Evolutionary conservation across 2,329 filamentous ascomycete species (phyloP).

Genomic region (Sporothrix schenckii): DNA sequence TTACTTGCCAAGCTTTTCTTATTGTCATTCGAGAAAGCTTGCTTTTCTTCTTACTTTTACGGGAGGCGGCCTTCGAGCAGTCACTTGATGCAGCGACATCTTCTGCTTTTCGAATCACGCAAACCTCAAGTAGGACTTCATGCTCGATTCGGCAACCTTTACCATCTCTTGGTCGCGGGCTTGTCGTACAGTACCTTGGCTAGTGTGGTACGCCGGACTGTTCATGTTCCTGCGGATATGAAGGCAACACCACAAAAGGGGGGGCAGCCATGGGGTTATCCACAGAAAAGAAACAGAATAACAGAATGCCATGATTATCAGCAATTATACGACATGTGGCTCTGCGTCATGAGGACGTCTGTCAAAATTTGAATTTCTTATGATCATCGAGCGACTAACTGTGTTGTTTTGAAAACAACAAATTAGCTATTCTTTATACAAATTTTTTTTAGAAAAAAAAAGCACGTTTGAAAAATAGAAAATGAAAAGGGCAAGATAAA

Average conservation of each 20-base stretch:
- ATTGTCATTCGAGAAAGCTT: not conserved
- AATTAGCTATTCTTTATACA: too few species aligned
- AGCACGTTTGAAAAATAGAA: not conserved
- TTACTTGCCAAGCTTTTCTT: not conserved
- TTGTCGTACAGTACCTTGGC: not conserved
- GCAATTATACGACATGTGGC: too few species aligned
- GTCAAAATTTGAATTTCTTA: too few species aligned
- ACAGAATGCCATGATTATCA: not conserved
- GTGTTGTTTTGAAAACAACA: too few species aligned
- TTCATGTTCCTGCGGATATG: constrained; percentile 22
- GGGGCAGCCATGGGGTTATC: not conserved
- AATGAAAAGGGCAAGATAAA: not conserved
- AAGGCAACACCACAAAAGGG: not conserved
- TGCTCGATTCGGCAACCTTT: not conserved
- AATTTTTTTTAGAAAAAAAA: not conserved
- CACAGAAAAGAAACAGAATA: not conserved
- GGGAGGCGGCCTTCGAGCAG: too few species aligned
- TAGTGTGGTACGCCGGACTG: not conserved
- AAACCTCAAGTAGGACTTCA: not conserved
- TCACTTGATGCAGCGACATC: too few species aligned
- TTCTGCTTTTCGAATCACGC: not conserved
- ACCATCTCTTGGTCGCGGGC: not conserved
- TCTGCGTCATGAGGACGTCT: too few species aligned
- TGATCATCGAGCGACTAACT: too few species aligned
- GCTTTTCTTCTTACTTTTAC: too few species aligned